Evolutionary conservation across 1,139 yeast genomes (phyloP), one percentile per base, ranked within the genome.

Genomic region (Saccharomyces hybrid): DNA sequence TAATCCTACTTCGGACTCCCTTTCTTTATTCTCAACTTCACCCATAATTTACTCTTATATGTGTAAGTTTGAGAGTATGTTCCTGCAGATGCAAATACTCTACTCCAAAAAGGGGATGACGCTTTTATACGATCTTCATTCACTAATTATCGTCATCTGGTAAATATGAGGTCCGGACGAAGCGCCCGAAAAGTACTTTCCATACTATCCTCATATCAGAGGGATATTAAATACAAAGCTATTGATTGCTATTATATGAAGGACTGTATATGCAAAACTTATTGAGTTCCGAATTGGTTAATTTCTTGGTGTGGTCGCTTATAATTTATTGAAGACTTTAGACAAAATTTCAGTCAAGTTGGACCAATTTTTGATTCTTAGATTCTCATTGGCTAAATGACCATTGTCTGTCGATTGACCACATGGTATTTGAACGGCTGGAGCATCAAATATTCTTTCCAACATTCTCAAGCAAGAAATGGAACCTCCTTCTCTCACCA

Each of bases 401-500:
- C 98, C 98, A 66, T 89, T 89, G 69, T 93, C 99, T 50, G 95
- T 83, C 0, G 95, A 81, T 72, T 93, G 99, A 0, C 99, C 99
- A 68, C 97, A 89, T 1, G 99, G 99, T 47, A 93, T 81, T 70
- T 93, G 98, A 0, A 93, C 96, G 1, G 97, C 98, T 23, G 89
- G 88, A 1, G 98, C 97, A 53, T 78, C 71, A 61, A 93, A 87
- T 20, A 81, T 77, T 67, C 86, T 87, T 65, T 93, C 99, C 61
- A 93, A 74, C 59, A 86, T 86, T 57, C 97, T 73, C 6, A 95
- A 84, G 13, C 93, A 85, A 1, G 99, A 98, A 67, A 93, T 90
- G 0, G 97, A 88, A 0, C 99, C 99, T 57, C 99, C 99, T 73
- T 93, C 99, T 60, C 98, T 80, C 49, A 93, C 88, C 59, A 84